Evolutionary conservation across 768 basidiomycete species (phyloP).

Genomic region (Phaffia australis): DNA sequence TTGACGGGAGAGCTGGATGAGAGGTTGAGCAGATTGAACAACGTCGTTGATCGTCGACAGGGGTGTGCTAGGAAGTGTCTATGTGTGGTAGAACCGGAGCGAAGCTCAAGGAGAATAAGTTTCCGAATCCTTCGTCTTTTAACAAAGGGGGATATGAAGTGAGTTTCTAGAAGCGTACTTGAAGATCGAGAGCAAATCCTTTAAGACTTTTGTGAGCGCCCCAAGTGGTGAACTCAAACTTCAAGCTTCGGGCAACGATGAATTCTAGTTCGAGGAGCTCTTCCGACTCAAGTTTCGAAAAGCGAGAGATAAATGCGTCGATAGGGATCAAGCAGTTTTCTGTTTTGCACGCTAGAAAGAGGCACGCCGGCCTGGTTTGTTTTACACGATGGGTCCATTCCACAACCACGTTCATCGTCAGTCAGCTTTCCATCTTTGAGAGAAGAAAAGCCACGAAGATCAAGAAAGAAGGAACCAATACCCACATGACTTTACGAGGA

Average conservation of each 20-base stretch:
- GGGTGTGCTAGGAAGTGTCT: slow-evolving; percentile 53
- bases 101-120: neutral
- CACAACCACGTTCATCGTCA: neutral
- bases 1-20: slow-evolving; percentile 67
- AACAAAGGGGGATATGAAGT: neutral
- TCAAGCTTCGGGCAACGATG: slow-evolving; percentile 82
- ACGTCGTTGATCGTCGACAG: slow-evolving; percentile 46
- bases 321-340: slow-evolving; percentile 88
- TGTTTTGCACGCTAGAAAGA: slow-evolving; percentile 93
- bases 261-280: slow-evolving; percentile 94
- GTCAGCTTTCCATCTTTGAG: neutral
- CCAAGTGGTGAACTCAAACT: slow-evolving; percentile 77
- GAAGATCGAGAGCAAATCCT: slow-evolving; percentile 65
- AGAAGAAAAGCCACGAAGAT: neutral
- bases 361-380: slow-evolving; percentile 66
- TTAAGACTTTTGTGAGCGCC: slow-evolving; percentile 34
- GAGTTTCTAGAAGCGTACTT: slow-evolving; percentile 46
- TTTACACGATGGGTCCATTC: neutral
- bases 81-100: neutral
- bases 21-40: slow-evolving; percentile 56
- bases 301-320: slow-evolving; percentile 68
- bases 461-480: slow-evolving; percentile 6
- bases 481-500: slow-evolving; percentile 94
- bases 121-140: neutral
- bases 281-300: slow-evolving; percentile 64